Evolutionary conservation across 352 stramenopile genomes (phyloP).

Genomic region (Phytophthora citricola): DNA sequence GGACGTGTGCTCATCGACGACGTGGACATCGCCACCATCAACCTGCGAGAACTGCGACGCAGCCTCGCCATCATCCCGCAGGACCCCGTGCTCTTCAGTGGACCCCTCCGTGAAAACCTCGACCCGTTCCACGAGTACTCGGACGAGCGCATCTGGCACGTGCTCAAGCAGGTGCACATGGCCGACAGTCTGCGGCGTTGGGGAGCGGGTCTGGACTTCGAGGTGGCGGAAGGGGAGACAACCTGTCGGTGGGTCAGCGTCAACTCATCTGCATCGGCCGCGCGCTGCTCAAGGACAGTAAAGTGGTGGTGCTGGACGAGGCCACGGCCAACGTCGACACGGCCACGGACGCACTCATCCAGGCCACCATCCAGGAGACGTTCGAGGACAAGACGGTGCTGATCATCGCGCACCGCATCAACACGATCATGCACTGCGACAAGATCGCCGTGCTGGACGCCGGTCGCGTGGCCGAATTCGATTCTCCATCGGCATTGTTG

Average conservation of each 20-base stretch:
- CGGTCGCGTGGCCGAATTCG: conserved; percentile 90
- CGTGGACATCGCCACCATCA: conserved; percentile 63
- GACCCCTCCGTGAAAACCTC: conserved; percentile 89
- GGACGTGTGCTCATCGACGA: conserved; percentile 88
- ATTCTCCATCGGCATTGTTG: conserved; percentile 81
- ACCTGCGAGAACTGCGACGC: conserved; percentile 37
- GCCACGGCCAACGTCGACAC: conserved; percentile 77
- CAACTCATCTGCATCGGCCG: conserved; percentile 95
- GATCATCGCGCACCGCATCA: conserved; percentile 95
- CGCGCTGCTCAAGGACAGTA: conserved; percentile 89
- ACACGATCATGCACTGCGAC: conserved; percentile 95
- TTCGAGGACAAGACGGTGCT: conserved; percentile 93
- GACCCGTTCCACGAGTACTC: conserved; percentile 88
- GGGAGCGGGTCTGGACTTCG: conserved; percentile 75
- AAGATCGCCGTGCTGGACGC: conserved; percentile 90
- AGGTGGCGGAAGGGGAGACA: conserved; percentile 93
- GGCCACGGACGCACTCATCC: conserved; percentile 54
- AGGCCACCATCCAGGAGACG: conserved; percentile 83
- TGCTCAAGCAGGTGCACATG: conserved; percentile 71
- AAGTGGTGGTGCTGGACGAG: conserved; percentile 96
- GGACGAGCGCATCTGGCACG: conserved; percentile 69
- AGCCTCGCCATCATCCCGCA: conserved; percentile 60
- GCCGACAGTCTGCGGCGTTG: conserved; percentile 51
- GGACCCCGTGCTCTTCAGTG: conserved; percentile 92
- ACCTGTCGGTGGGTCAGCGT: conserved; percentile 94